A percentile compares a stretch with the other conserved stretches of the same genome.
These are phyloP conservation scores for Penicillium rolfsii DNA, from an alignment of 2,329 filamentous ascomycete species.

Conservation along the genomic window DNA sequence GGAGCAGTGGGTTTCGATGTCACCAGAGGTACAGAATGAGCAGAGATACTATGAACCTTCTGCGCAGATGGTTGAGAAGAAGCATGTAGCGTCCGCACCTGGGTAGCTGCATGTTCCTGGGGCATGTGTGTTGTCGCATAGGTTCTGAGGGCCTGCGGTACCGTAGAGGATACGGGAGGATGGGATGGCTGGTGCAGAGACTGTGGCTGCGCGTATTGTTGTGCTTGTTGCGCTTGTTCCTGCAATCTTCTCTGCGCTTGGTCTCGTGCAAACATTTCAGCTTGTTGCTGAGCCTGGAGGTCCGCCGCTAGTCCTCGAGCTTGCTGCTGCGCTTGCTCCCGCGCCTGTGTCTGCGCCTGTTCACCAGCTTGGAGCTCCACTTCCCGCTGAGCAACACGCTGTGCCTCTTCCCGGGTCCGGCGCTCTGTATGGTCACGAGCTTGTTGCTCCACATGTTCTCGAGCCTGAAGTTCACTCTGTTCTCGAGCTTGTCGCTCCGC, in stretches of 20 bases:
- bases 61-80: background rate
- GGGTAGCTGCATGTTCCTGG: background rate
- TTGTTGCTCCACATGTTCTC: background rate
- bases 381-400: background rate
- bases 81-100: background rate
- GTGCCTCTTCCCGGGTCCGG: background rate
- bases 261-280: background rate
- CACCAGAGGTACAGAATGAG: background rate
- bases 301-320: background rate
- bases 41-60: background rate
- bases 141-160: background rate
- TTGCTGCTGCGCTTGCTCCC: background rate
- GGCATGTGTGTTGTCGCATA: background rate
- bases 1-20: background rate
- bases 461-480: background rate
- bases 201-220: background rate
- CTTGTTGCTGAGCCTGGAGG: background rate
- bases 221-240: background rate
- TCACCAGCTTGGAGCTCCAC: background rate
- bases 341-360: background rate
- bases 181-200: background rate
- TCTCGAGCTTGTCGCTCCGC: background rate
- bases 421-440: background rate
- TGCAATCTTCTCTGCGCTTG: background rate
- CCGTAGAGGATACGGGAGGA: background rate